Evolutionary conservation across 805 yeast species (phyloP).

Genomic region (Kazachstania africana): DNA sequence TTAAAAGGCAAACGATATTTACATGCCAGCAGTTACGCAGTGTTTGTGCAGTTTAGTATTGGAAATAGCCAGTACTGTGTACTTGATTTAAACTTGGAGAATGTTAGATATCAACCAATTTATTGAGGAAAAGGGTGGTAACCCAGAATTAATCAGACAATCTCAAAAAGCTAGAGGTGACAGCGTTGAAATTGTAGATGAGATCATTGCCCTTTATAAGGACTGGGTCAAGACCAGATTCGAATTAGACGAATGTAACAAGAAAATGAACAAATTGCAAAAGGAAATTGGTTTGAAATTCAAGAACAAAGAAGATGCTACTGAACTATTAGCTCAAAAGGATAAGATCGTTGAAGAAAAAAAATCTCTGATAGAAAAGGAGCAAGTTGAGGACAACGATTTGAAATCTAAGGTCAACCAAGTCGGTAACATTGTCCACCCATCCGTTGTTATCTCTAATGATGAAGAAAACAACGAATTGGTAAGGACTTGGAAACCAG

Average conservation of each 20-base stretch:
- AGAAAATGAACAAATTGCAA: conserved; percentile 77
- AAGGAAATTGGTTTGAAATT: conserved; percentile 86
- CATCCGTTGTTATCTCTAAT: conserved; percentile 72
- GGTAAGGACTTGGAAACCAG: conserved; percentile 81
- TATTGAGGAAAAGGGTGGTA: conserved; percentile 93
- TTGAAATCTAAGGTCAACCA: conserved; percentile 73
- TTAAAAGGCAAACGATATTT: too few species aligned
- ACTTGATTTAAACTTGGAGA: conserved; percentile 2
- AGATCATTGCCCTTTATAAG: conserved; percentile 82
- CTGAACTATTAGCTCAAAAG: conserved; percentile 70
- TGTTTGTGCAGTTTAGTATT: too few species aligned
- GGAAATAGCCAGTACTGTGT: too few species aligned
- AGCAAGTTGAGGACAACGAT: conserved; percentile 67
- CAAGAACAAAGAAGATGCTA: conserved; percentile 92
- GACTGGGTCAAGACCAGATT: conserved; percentile 86
- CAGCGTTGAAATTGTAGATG: conserved; percentile 90
- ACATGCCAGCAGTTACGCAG: background rate
- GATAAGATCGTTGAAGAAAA: conserved; percentile 63
- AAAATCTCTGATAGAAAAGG: conserved; percentile 50
- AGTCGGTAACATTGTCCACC: conserved; percentile 91
- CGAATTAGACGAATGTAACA: conserved; percentile 83
- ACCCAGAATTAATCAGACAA: conserved; percentile 75
- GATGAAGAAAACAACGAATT: conserved; percentile 88
- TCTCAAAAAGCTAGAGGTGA: conserved; percentile 94
- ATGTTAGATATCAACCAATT: conserved; percentile 93